phyloP scores from a whole-genome alignment of 371 early-diverging fungal genomes.

The Apophysomyces variabilis region DNA sequence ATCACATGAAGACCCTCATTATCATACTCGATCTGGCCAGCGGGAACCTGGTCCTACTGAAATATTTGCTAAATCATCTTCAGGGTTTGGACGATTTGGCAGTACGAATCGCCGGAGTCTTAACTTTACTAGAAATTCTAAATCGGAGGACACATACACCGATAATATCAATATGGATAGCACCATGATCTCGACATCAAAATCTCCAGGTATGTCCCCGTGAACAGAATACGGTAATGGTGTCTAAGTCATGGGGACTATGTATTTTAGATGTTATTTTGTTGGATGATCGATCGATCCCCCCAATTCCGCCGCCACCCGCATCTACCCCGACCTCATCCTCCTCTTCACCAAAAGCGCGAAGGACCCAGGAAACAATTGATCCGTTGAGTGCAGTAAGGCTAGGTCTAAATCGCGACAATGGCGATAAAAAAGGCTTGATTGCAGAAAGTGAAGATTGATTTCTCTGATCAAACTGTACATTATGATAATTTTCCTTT shows the following conservation, averaged over 20 bases:
- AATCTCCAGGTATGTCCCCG: not conserved
- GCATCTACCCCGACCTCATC: not conserved
- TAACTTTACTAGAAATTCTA: not conserved
- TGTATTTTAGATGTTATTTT: not conserved
- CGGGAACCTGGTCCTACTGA: conserved; percentile 27
- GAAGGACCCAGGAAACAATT: conserved; percentile 13
- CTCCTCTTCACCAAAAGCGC: conserved; percentile 1
- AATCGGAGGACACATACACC: not conserved
- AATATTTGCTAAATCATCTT: not conserved
- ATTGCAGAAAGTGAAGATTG: not conserved
- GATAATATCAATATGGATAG: conserved; percentile 5
- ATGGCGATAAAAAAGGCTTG: conserved; percentile 11
- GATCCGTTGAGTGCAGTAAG: conserved; percentile 16
- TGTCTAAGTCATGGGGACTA: not conserved
- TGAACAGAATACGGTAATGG: not conserved
- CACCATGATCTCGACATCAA: conserved; percentile 7
- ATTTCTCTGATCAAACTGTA: conserved; percentile 6
- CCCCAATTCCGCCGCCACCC: conserved; percentile 7
- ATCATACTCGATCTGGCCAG: conserved; percentile 10
- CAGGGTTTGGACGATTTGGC: not conserved
- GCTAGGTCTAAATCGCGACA: conserved; percentile 10
- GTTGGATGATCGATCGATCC: conserved; percentile 8
- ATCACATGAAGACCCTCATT: not conserved
- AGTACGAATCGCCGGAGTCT: not conserved
- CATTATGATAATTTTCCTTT: conserved; percentile 2